A percentile compares a stretch with the other conserved stretches of the same genome.
Evolutionary conservation across 2,329 filamentous ascomycete genomes (phyloP).

Genomic region (Cladosporium cucumerinum): DNA sequence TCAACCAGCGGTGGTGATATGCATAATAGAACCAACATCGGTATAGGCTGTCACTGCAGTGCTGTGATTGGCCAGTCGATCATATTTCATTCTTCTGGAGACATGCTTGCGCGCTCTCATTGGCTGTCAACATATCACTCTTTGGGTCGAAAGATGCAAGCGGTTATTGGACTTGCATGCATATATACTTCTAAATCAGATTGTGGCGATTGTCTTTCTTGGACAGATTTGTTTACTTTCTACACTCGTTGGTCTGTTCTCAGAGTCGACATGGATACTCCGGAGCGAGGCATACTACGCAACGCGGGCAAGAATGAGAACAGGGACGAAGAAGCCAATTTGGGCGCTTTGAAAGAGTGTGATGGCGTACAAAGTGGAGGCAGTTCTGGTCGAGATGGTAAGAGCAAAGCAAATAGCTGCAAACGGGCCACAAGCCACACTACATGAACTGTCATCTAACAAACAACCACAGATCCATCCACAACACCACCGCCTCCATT

Average conservation of each 20-base stretch:
- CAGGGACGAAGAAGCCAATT: background rate
- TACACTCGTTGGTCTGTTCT: background rate
- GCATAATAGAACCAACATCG: background rate
- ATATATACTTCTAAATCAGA: background rate
- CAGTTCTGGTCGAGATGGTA: background rate
- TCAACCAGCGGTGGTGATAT: background rate
- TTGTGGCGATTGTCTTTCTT: background rate
- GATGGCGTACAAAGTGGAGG: background rate
- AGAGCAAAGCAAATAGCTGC: background rate
- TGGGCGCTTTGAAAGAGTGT: background rate
- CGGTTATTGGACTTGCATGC: background rate
- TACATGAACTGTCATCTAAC: background rate
- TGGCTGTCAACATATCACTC: background rate
- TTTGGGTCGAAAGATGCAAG: background rate
- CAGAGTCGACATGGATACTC: background rate
- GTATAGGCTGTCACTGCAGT: slow-evolving; percentile 3
- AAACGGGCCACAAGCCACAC: background rate
- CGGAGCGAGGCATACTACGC: slow-evolving; percentile 4
- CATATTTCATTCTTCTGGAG: background rate
- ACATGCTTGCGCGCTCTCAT: background rate
- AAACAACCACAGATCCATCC: background rate
- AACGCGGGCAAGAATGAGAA: background rate
- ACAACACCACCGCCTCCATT: slow-evolving; percentile 27
- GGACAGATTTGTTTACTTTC: background rate
- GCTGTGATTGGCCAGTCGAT: slow-evolving; percentile 7